Evolutionary conservation across 2,329 filamentous ascomycete species (phyloP).

Genomic region (Claviceps spartinae): DNA sequence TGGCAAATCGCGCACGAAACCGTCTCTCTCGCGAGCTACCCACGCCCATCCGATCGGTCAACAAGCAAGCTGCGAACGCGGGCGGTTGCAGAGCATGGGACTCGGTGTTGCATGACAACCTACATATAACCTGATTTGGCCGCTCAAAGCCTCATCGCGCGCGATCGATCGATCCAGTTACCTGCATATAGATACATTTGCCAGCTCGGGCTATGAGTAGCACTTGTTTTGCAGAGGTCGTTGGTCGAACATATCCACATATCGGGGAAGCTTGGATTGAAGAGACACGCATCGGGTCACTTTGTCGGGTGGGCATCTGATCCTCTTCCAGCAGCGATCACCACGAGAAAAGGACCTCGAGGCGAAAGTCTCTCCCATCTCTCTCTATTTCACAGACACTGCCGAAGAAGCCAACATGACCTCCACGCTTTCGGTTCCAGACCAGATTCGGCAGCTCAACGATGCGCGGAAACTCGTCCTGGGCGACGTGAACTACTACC

Average conservation of each 20-base stretch:
- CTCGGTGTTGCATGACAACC: not conserved
- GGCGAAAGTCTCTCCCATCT: not conserved
- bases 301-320: not conserved
- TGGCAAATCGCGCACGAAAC: not conserved
- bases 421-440: slow-evolving; percentile 44
- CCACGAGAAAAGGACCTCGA: not conserved
- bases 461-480: slow-evolving; percentile 83
- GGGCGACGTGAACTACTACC: slow-evolving; percentile 75
- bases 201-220: not conserved
- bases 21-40: not conserved
- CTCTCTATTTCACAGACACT: not conserved
- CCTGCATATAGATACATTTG: not conserved
- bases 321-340: not conserved
- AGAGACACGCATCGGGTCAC: not conserved
- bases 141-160: slow-evolving; percentile 1
- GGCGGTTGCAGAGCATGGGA: not conserved
- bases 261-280: not conserved
- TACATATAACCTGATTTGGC: not conserved
- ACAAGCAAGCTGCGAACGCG: not conserved
- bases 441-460: slow-evolving; percentile 78
- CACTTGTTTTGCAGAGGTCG: not conserved
- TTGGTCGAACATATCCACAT: slow-evolving; percentile 1
- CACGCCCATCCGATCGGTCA: not conserved
- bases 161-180: not conserved
- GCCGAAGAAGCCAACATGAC: slow-evolving; percentile 32